Evolutionary conservation across 805 yeast species (phyloP), one percentile per base, ranked within the genome.

Genomic region (Wickerhamomyces hampshirensis): DNA sequence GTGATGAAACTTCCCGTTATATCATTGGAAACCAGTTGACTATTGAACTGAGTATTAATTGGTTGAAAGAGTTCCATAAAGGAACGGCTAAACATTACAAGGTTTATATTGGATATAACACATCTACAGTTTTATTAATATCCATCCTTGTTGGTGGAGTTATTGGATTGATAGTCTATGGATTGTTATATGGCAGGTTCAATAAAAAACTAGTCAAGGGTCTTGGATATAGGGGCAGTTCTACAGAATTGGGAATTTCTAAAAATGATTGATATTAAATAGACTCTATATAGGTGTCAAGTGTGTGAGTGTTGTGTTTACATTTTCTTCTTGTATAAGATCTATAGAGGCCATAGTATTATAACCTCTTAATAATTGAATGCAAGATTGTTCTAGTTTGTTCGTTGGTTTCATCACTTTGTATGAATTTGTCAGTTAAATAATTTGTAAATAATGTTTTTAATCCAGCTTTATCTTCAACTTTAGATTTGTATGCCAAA

Each of bases 21-120:
- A 77, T 78, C 14, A 83, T 83, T 53, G 89, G 88, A 14, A 84
- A 79, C 47, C 56, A 61, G 18, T 60, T 83, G 37, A 69, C 81
- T 8, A 53, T 83, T 23, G 68, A 65, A 34, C 67, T 83, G 42
- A 75, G 80, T 18, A 70, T 75, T 14, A 65, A 74, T 38, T 83
- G 91, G 91, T 50, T 63, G 14, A 46, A 46, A 9, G 36, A 52
- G 38, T 32, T 6, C 39, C 44, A 44, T 18, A 44, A 26, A 29
- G 19, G 23, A 11, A 16, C 12, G 5, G 28, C 12, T 3, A 23
- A 32, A 4, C 43, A 42, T 24, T 44, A 26, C 30, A 44, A 39
- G 26, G 8, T 46, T 13, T 23, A 17, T 21, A 29, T 28, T 4
- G 47, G 47, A 3, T 39, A 40, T 21, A 26, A 34, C 9, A 15